These are phyloP conservation scores for Colletotrichum falcatum DNA, from an alignment of 2,329 filamentous ascomycete genomes.

Conservation along the genomic window DNA sequence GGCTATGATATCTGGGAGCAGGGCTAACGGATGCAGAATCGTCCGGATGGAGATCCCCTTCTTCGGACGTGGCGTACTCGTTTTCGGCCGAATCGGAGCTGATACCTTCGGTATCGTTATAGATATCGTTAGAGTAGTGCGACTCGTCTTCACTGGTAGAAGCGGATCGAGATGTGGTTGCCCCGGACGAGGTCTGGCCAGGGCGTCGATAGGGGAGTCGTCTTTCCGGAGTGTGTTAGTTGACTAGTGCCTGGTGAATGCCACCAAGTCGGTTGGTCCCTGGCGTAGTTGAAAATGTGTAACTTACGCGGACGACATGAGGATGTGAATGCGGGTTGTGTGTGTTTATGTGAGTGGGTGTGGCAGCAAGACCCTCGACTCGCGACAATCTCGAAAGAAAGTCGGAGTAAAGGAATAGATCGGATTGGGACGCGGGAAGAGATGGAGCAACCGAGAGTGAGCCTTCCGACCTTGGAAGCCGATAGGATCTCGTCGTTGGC, in stretches of 20 bases:
- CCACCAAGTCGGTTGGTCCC: conserved; percentile 37
- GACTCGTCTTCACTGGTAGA: conserved; percentile 56
- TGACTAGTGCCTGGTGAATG: conserved; percentile 42
- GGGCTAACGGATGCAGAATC: conserved; percentile 68
- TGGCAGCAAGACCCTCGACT: conserved; percentile 56
- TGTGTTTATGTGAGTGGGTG: conserved; percentile 35
- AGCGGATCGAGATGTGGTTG: conserved; percentile 48
- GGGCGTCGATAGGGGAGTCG: conserved; percentile 36
- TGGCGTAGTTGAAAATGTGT: conserved; percentile 40
- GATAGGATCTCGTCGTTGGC: conserved; percentile 14
- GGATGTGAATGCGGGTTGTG: conserved; percentile 41
- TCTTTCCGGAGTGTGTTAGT: conserved; percentile 40
- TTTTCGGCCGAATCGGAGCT: conserved; percentile 47
- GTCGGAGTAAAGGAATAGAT: conserved; percentile 58
- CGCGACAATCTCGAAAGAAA: conserved; percentile 60
- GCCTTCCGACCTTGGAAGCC: conserved; percentile 25
- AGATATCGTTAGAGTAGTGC: conserved; percentile 44
- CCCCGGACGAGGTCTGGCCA: conserved; percentile 41
- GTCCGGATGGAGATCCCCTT: conserved; percentile 61
- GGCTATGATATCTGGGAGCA: conserved; percentile 48
- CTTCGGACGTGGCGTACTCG: conserved; percentile 57
- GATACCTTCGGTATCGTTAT: conserved; percentile 49
- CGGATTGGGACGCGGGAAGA: conserved; percentile 40
- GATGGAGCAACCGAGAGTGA: conserved; percentile 13
- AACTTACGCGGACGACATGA: conserved; percentile 56